A percentile compares a stretch with the other conserved stretches of the same genome.
These are phyloP conservation scores for Rhizopus delemar DNA, from an alignment of 371 early-diverging fungal genomes.

Conservation along the genomic window DNA sequence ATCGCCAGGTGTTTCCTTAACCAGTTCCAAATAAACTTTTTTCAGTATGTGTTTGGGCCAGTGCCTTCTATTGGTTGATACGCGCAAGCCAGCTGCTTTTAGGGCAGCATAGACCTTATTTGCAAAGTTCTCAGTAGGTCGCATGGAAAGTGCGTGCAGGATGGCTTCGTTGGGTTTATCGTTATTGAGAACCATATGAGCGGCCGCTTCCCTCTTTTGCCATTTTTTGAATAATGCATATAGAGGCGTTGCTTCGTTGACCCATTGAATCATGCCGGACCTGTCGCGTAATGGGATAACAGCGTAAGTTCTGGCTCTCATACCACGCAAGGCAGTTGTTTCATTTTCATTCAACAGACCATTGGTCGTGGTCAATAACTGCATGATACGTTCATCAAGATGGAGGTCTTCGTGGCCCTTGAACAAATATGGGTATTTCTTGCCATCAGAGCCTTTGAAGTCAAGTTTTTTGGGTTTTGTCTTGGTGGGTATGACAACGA, in stretches of 20 bases:
- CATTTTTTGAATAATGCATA: conserved; percentile 56
- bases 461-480: conserved; percentile 89
- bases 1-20: conserved; percentile 66
- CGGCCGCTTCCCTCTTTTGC: conserved; percentile 57
- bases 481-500: conserved; percentile 78
- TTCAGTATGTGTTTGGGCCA: conserved; percentile 70
- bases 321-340: conserved; percentile 38
- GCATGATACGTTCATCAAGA: conserved; percentile 91
- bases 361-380: conserved; percentile 74
- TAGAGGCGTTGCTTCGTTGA: conserved; percentile 80
- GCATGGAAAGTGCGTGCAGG: conserved; percentile 17
- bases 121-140: conserved; percentile 51
- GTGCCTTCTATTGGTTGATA: conserved; percentile 54
- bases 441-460: conserved; percentile 75
- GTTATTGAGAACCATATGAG: conserved; percentile 35
- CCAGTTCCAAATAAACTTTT: conserved; percentile 62
- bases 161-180: conserved; percentile 33
- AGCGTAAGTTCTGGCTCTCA: conserved; percentile 81
- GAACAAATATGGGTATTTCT: conserved; percentile 75
- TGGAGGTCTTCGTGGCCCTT: conserved; percentile 93
- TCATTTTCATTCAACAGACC: conserved; percentile 62
- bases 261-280: conserved; percentile 98
- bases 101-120: conserved; percentile 43
- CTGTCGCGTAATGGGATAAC: conserved; percentile 93
- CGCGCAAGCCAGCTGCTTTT: conserved; percentile 49